Percentiles rank a stretch among this genome's conserved stretches.
These are phyloP conservation scores for Moesziomyces aphidis DNA, from an alignment of 1,284 basidiomycete species.

Conservation along the genomic window DNA sequence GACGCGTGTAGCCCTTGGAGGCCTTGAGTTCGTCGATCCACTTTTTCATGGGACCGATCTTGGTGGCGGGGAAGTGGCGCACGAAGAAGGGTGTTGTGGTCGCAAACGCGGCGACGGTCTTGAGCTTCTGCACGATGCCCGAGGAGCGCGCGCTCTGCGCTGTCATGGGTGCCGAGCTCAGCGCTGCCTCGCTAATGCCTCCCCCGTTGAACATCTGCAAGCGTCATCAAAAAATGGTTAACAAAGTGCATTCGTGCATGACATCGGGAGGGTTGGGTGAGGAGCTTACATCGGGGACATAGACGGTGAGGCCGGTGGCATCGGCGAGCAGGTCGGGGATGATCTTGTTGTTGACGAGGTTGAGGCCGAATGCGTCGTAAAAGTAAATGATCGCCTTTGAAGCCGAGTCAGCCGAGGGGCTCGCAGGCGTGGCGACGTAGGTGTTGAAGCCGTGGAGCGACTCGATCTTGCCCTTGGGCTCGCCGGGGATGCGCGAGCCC, in stretches of 20 bases:
- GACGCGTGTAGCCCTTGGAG: conserved; percentile 72
- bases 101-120: conserved; percentile 10
- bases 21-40: conserved; percentile 67
- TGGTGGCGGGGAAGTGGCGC: conserved; percentile 24
- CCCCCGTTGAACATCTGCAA: conserved; percentile 43
- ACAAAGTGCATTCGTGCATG: no score
- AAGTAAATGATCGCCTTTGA: conserved; percentile 72
- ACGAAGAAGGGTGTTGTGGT: conserved; percentile 33
- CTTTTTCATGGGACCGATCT: conserved; percentile 17
- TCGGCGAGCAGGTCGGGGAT: conserved; percentile 75
- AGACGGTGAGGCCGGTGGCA: conserved; percentile 74
- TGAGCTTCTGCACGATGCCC: conserved; percentile 35
- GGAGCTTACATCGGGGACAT: conserved; percentile 69
- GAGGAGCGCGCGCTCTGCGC: conserved; percentile 22
- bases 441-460: conserved; percentile 40
- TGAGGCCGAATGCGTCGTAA: conserved; percentile 73
- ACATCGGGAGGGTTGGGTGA: no score
- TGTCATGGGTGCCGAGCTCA: conserved; percentile 28
- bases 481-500: conserved; percentile 51
- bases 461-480: conserved; percentile 45
- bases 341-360: conserved; percentile 71
- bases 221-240: neutral
- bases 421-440: conserved; percentile 64
- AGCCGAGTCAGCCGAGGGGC: conserved; percentile 31
- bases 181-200: conserved; percentile 13